Base-by-base conservation (phyloP, 2,329 filamentous ascomycete genomes). In the Fusarium tricinctum region DNA sequence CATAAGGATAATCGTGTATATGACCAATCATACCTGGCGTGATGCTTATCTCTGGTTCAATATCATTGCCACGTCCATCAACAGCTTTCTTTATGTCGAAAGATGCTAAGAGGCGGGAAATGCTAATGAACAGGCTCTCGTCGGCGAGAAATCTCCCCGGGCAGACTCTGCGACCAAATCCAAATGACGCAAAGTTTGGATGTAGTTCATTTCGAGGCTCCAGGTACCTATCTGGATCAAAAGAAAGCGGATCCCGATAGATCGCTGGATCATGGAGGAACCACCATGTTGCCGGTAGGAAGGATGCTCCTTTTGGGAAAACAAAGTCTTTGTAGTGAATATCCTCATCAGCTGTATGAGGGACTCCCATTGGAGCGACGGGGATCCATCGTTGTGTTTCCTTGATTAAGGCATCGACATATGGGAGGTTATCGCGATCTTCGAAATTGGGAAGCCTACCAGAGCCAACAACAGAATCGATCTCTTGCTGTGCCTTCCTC, bases 221-320 rank as follows among this genome's bases (percentile, higher is more conserved):
- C 4, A 62, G 13, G 9, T 50, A 62, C 3, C 61, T 44, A 1
- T 20, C 74, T 1, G 76, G 77, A 9, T 78, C 54, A 38, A 80
- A 80, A 0, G 22, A 9, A 1, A 56, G 39, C 0, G 78, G 77
- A 7, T 79, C 55, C 0, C 85, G 81, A 75, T 92, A 92, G 3
- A 87, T 88, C 45, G 89, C 86, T 5, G 88, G 86, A 70, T 92
- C 90, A 74, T 92, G 90, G 1, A 67, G 23, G n/a, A 72, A 68
- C 71, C 71, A 74, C 72, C 72, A 75, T 9, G 55, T 38, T 1
- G 55, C 56, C 4, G 55, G 28, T 3, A 75, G 35, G 0, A 76
- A 23, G 2, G 43, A 20, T 0, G 73, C 49, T 10, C 66, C 73
- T 4, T 75, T 71, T 0, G 75, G 73, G 2, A 77, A 72, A 0